phyloP scores from a whole-genome alignment of 495 filamentous ascomycete genomes.

The Penicillium maclennaniae region DNA sequence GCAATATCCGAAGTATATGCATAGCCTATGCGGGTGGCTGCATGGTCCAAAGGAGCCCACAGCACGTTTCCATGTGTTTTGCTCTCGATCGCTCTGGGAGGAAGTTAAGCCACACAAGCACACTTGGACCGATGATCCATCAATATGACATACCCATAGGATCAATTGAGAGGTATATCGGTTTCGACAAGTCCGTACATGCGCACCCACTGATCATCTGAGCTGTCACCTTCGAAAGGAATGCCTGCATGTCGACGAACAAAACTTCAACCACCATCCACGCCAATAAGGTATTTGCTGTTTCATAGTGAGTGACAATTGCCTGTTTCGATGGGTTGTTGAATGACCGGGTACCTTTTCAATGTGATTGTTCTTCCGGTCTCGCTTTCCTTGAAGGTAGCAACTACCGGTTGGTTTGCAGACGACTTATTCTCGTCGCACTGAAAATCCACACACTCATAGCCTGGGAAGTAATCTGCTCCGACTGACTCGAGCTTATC shows the following conservation, averaged over 20 bases:
- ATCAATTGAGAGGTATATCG: conserved; percentile 34
- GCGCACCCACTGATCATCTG: conserved; percentile 44
- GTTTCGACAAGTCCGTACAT: conserved; percentile 50
- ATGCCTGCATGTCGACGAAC: conserved; percentile 40
- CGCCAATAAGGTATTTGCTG: conserved; percentile 44
- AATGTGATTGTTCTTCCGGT: too few relatives aligned
- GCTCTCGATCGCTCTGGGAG: conserved; percentile 34
- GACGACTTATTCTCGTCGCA: not conserved
- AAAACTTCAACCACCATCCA: conserved; percentile 44
- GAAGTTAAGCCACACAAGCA: too few relatives aligned
- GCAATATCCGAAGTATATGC: conserved; percentile 46
- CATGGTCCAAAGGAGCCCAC: conserved; percentile 49
- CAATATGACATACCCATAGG: too few relatives aligned
- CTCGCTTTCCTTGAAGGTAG: conserved; percentile 10
- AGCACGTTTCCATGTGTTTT: conserved; percentile 50
- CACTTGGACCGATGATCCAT: too few relatives aligned
- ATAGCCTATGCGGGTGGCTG: conserved; percentile 49
- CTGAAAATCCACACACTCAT: not conserved
- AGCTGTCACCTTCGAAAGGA: conserved; percentile 41
- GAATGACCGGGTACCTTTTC: too few relatives aligned
- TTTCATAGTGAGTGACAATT: too few relatives aligned
- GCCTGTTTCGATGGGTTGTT: too few relatives aligned
- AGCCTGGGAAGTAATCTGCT: not conserved
- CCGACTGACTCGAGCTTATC: too few relatives aligned
- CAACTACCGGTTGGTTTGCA: not conserved